Evolutionary conservation across 371 early-diverging fungal species (phyloP).

Genomic region (Ecytonucleospora hepatopenaei): DNA sequence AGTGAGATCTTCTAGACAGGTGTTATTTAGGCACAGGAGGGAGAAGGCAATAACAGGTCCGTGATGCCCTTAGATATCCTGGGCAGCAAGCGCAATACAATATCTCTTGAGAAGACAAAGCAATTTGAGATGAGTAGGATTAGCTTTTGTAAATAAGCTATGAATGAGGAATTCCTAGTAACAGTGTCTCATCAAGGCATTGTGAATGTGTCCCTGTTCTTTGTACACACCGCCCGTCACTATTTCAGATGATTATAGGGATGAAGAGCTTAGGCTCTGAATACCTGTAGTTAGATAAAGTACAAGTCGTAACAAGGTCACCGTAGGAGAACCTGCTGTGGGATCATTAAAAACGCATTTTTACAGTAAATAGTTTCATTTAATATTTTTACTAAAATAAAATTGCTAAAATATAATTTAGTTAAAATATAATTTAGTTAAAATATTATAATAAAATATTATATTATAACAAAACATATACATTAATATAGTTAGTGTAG

Average conservation of each 20-base stretch:
- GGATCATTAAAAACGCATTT: slow-evolving; percentile 21
- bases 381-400: background rate
- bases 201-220: slow-evolving; percentile 57
- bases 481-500: background rate
- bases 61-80: slow-evolving; percentile 64
- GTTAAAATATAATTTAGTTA: background rate
- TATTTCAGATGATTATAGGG: slow-evolving; percentile 27
- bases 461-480: background rate
- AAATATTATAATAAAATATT: background rate
- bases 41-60: slow-evolving; percentile 64
- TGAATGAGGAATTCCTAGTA: slow-evolving; percentile 64
- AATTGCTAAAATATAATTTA: background rate
- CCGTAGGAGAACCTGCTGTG: slow-evolving; percentile 62
- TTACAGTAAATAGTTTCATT: background rate
- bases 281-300: slow-evolving; percentile 63
- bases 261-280: slow-evolving; percentile 46
- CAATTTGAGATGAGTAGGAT: slow-evolving; percentile 62
- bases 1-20: slow-evolving; percentile 61
- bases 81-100: slow-evolving; percentile 67
- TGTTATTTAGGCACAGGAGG: slow-evolving; percentile 59
- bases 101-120: slow-evolving; percentile 61
- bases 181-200: slow-evolving; percentile 60
- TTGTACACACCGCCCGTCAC: slow-evolving; percentile 56
- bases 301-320: slow-evolving; percentile 67
- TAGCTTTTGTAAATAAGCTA: slow-evolving; percentile 60